These are phyloP conservation scores for Camellia granthamiana DNA, from an alignment of 148 eudicot species.

Conservation along the genomic window DNA sequence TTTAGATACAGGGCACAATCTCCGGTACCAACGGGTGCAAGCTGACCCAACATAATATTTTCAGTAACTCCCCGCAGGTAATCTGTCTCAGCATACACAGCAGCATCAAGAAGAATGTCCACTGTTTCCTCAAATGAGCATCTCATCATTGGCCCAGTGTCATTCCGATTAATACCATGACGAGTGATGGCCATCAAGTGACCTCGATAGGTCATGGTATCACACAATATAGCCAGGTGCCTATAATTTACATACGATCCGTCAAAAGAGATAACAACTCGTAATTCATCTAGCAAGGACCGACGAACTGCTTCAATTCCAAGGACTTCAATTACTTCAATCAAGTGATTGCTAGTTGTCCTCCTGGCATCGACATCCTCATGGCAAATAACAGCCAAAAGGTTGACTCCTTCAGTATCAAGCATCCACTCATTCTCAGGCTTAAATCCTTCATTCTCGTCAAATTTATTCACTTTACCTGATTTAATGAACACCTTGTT, in stretches of 20 bases:
- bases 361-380: constrained; percentile 88
- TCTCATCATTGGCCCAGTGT: constrained; percentile 97
- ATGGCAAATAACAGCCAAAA: constrained; percentile 89
- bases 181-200: constrained; percentile 99
- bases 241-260: constrained; percentile 97
- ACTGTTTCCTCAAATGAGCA: constrained; percentile 99
- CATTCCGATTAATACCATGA: constrained; percentile 92
- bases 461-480: constrained; percentile 72
- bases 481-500: constrained; percentile 94
- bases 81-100: constrained; percentile 93
- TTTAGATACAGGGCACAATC: constrained; percentile 78
- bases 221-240: constrained; percentile 94
- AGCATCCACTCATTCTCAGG: constrained; percentile 97
- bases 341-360: constrained; percentile 95
- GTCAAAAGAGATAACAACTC: constrained; percentile 95
- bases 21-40: constrained; percentile 98
- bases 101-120: constrained; percentile 98
- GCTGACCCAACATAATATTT: constrained; percentile 95
- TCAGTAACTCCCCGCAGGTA: constrained; percentile 92
- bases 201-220: constrained; percentile 98
- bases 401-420: constrained; percentile 98
- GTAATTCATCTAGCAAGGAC: constrained; percentile 87
- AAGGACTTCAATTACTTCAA: constrained; percentile 92
- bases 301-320: constrained; percentile 97
- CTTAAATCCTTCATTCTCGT: constrained; percentile 74